Conservation (phyloP, 129 eudicot species). For the Apium graveolens region DNA sequence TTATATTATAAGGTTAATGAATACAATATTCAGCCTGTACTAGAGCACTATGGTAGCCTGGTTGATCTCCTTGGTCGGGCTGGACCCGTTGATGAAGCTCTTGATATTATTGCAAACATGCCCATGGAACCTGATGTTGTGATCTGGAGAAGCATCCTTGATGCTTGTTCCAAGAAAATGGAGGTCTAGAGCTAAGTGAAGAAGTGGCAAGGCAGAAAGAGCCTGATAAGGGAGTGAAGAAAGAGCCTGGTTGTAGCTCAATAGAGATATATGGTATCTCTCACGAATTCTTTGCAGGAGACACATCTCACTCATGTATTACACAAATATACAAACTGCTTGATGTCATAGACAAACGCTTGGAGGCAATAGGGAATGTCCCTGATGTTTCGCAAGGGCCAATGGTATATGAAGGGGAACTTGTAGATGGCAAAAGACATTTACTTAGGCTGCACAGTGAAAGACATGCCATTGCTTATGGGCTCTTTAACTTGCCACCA, state of each 20-base stretch:
- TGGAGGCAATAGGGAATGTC: conserved; percentile 34
- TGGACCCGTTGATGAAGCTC: conserved; percentile 55
- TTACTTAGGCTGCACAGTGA: conserved; percentile 46
- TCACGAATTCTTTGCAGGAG: conserved; percentile 86
- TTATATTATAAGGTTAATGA: conserved; percentile 37
- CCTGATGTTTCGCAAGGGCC: conserved; percentile 41
- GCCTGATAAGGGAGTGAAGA: conserved; percentile 65
- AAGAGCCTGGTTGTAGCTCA: conserved; percentile 87
- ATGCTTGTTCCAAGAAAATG: conserved; percentile 53
- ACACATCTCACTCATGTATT: conserved; percentile 41
- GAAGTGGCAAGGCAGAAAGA: conserved; percentile 54
- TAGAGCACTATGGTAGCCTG: conserved; percentile 83
- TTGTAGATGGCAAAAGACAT: conserved; percentile 22
- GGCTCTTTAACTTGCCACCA: conserved; percentile 28
- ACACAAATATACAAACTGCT: conserved; percentile 28
- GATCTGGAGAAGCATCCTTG: conserved; percentile 85
- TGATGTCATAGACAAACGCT: conserved; percentile 26
- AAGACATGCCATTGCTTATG: conserved; percentile 47
- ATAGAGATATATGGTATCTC: conserved; percentile 58
- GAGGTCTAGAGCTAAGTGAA: conserved; percentile 54
- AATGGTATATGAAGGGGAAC: conserved; percentile 43
- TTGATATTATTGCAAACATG: conserved; percentile 62
- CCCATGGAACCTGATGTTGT: conserved; percentile 70
- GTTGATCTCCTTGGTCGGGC: conserved; percentile 81
- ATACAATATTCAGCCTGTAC: conserved; percentile 62